Evolutionary conservation across 345 rosid genomes (phyloP).

Genomic region (Ceriops tagal): DNA sequence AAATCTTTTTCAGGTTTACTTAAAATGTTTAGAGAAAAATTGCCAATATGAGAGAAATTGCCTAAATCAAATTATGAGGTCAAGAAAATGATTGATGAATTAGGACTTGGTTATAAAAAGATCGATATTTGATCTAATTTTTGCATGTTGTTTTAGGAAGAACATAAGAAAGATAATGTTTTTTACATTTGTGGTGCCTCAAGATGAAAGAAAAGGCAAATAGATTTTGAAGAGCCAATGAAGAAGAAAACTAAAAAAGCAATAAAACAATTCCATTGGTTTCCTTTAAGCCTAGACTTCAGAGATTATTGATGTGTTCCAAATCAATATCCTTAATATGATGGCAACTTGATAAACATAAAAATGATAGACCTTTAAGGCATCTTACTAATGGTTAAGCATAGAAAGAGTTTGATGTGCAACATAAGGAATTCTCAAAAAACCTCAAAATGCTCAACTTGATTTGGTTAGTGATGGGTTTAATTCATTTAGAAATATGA

Average conservation of each 20-base stretch:
- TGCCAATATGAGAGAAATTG: background rate
- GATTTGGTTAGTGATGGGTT: background rate
- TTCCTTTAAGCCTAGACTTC: conserved; percentile 9
- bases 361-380: background rate
- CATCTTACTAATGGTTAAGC: no score
- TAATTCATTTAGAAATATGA: background rate
- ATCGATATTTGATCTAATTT: background rate
- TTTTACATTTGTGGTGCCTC: background rate
- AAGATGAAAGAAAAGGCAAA: background rate
- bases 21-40: background rate
- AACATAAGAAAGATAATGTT: background rate
- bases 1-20: background rate
- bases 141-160: background rate
- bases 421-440: background rate
- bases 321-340: conserved; percentile 1
- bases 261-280: background rate
- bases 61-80: conserved; percentile 1
- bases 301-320: conserved; percentile 16
- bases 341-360: background rate
- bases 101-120: conserved; percentile 1
- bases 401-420: conserved; percentile 2
- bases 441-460: background rate
- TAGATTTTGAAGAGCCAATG: no score
- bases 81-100: background rate
- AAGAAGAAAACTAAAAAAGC: background rate